Base-by-base conservation (phyloP, 345 rosid species). In the Syzygium aqueum region DNA sequence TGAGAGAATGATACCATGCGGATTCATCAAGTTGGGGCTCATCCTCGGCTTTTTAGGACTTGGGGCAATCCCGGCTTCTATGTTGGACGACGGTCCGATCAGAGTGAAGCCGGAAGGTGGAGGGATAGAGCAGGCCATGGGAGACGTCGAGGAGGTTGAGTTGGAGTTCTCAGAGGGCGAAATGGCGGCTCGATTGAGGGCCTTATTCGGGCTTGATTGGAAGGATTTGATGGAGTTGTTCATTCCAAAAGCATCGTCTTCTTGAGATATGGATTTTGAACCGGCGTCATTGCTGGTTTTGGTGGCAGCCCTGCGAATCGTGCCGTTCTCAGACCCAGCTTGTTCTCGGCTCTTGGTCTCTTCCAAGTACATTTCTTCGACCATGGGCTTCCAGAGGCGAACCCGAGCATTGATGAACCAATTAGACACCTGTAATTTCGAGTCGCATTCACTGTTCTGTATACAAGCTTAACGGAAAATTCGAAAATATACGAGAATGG, bases 341-440 rank as follows among this genome's bases (percentile, higher is more conserved):
- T 65, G 91, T 53, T 91, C 93, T 51, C 90, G 90, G 63, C 85
- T 92, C 87, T 93, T 89, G 77, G 90, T 87, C 89, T 96, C 98
- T 85, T 95, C 98, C 85, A 63, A 0, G 90, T 96, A 96, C 95
- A 96, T 92, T 84, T 96, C 96, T 89, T 96, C 98, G 6, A 96
- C 96, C 98, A 96, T 94, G 80, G 98, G 98, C 90, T 96, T 96
- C 98, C 97, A 96, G 11, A 96, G 91, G 33, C 98, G 94, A 87
- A 95, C 97, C 87, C 97, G 94, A 50, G 98, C 96, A 89, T 95
- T 95, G 63, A 96, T 96, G 88, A 95, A 96, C 98, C 97, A 94
- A 65, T 94, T 94, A 8, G 96, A 94, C 22, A 94, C 96, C 96
- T 94, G 80, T 85, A 89, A 37, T 86, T 77, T 19, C 27, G 82